Percentiles rank a stretch among this genome's conserved stretches.
These are phyloP conservation scores for Zoysia japonica DNA, from an alignment of 176 grass and related monocot species.

Conservation along the genomic window DNA sequence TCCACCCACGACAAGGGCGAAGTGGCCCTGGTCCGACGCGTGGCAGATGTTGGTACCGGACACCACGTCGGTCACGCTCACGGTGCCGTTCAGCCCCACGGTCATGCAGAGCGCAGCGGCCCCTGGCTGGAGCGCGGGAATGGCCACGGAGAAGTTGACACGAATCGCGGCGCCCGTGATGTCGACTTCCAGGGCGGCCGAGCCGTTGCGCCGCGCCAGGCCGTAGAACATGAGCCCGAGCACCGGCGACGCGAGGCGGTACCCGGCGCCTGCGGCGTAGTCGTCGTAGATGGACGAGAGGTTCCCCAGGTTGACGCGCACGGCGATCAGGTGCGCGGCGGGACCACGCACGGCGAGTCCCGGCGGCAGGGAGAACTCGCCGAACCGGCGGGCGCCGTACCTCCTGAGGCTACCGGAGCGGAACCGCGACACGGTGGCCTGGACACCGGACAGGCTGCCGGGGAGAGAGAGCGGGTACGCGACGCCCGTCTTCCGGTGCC, in stretches of 20 bases:
- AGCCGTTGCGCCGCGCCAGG: constrained; percentile 37
- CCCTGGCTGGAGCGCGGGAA: constrained; percentile 36
- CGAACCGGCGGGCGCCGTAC: constrained; percentile 50
- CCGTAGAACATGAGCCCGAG: constrained; percentile 80
- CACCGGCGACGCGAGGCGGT: constrained; percentile 71
- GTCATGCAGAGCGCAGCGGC: constrained; percentile 62
- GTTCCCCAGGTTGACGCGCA: constrained; percentile 69
- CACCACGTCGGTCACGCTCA: constrained; percentile 54
- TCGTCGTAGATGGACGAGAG: constrained; percentile 70
- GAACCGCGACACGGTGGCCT: constrained; percentile 56
- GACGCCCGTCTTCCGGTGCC: constrained; percentile 63
- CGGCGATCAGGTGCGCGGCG: constrained; percentile 56
- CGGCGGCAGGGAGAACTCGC: constrained; percentile 63
- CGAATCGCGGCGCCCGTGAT: constrained; percentile 57
- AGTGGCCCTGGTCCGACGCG: constrained; percentile 71
- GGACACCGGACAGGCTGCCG: constrained; percentile 47
- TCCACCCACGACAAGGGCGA: constrained; percentile 58
- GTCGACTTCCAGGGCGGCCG: constrained; percentile 44
- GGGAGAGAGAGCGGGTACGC: constrained; percentile 67
- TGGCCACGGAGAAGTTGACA: constrained; percentile 69
- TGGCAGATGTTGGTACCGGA: constrained; percentile 53
- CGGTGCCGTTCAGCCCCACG: constrained; percentile 47
- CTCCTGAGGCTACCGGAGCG: constrained; percentile 62
- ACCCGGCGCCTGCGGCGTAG: constrained; percentile 45
- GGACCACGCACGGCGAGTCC: constrained; percentile 54